Evolutionary conservation across 2,329 filamentous ascomycete genomes (phyloP).

Genomic region (Blastomyces gilchristii): DNA sequence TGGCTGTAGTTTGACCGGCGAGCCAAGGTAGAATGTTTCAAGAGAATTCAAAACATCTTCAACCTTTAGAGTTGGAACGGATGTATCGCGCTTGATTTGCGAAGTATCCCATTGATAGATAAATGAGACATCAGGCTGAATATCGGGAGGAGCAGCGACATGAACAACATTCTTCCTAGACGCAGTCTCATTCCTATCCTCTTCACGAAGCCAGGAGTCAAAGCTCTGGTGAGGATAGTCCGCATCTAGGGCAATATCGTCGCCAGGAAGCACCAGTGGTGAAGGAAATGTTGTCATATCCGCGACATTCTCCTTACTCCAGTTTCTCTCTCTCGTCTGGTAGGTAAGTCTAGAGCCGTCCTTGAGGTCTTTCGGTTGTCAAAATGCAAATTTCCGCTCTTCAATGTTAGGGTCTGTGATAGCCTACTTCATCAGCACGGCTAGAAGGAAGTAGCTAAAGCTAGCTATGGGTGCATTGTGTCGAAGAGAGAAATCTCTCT

Average conservation of each 20-base stretch:
- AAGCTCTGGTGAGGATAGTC: conserved; percentile 44
- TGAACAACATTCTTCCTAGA: conserved; percentile 43
- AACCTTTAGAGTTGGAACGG: conserved; percentile 14
- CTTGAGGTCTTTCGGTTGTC: neutral
- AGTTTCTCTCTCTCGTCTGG: neutral
- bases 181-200: conserved; percentile 43
- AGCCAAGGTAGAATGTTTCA: conserved; percentile 44
- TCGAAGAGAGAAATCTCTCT: neutral
- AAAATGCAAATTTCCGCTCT: neutral
- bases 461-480: neutral
- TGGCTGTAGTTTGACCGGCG: conserved; percentile 40
- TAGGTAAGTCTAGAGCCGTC: neutral
- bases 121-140: conserved; percentile 28
- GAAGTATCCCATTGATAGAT: conserved; percentile 39
- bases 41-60: conserved; percentile 36
- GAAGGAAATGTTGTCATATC: conserved; percentile 41
- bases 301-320: neutral
- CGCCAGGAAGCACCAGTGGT: conserved; percentile 50
- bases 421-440: neutral
- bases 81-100: conserved; percentile 8
- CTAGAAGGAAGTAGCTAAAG: neutral
- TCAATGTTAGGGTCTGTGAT: neutral
- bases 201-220: conserved; percentile 40
- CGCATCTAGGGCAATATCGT: conserved; percentile 48
- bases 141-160: conserved; percentile 39